Evolutionary conservation across 768 basidiomycete species (phyloP), one percentile per base, ranked within the genome.

Genomic region (Boletus rex-veris): DNA sequence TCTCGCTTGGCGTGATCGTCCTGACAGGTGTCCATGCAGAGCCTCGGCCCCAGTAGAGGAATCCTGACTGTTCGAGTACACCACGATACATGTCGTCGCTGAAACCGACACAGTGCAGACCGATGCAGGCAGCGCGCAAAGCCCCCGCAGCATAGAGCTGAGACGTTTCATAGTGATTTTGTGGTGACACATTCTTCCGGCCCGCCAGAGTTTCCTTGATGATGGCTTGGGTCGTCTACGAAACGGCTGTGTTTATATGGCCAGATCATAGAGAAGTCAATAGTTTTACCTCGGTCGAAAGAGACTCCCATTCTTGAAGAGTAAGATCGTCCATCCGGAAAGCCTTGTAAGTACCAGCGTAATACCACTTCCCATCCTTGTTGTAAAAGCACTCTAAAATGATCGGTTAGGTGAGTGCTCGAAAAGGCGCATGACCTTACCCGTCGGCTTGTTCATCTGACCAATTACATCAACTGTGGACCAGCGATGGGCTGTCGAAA

Each of bases 291-390:
- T 90, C 88, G 30, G 68, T 65, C 30, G 84, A 79, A 31, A 91
- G 76, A 40, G 78, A 77, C 28, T 78, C 80, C 83, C 86, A 91
- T 65, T 91, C 89, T 50, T 81, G 81, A 8, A 75, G 70, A 0
- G 82, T 81, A 14, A 91, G 72, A 52, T 87, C 81, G 26, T 82
- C 83, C 45, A 91, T 75, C 48, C 76, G 72, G 64, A 91, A 82
- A 1, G 79, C 80, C 50, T 77, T 81, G 70, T 91, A 91, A 4
- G 81, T 77, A n/a, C 89, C 89, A 12, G 89, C 88, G 56, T 91
- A 91, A 65, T 90, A 91, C 86, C 87, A 91, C 54, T 81, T 80
- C 8, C 85, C 86, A 51, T 89, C 86, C 66, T 84, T 89, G 68
- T 84, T 86, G 60, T 83, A 91, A 68, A 91, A 91, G 58, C 87